These are phyloP conservation scores for Bipolaris oryzae DNA, from an alignment of 2,329 filamentous ascomycete genomes.

Conservation along the genomic window DNA sequence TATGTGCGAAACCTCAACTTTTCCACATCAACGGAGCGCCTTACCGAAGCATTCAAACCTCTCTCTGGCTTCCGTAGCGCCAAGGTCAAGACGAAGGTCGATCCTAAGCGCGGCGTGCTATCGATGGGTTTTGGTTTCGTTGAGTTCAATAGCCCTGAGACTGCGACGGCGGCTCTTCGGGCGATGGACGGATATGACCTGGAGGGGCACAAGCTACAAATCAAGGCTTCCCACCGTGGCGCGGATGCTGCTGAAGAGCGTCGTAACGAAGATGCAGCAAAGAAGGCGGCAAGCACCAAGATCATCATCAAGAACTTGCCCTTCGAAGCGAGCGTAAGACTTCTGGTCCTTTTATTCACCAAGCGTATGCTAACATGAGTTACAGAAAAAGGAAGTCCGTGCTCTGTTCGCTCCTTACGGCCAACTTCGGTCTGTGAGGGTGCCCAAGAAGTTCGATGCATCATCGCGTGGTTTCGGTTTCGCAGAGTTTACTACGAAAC, in stretches of 20 bases:
- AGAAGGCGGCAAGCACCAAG: conserved; percentile 84
- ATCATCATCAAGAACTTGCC: conserved; percentile 98
- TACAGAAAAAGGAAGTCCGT: conserved; percentile 81
- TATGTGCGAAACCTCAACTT: conserved; percentile 97
- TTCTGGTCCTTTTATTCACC: conserved; percentile 7
- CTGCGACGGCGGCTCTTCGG: conserved; percentile 78
- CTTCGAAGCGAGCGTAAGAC: conserved; percentile 71
- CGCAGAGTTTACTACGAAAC: conserved; percentile 89
- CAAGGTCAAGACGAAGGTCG: conserved; percentile 88
- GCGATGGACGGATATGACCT: conserved; percentile 89
- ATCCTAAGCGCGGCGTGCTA: conserved; percentile 88
- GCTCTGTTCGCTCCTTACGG: conserved; percentile 88
- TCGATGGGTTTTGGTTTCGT: conserved; percentile 97
- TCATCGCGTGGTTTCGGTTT: conserved; percentile 93
- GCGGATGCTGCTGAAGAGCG: conserved; percentile 87
- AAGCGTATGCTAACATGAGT: conserved; percentile 25
- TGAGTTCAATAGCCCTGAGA: conserved; percentile 78
- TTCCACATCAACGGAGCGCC: conserved; percentile 75
- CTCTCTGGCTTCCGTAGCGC: conserved; percentile 89
- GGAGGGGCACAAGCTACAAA: conserved; percentile 83
- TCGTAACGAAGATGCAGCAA: conserved; percentile 79
- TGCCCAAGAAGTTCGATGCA: conserved; percentile 94
- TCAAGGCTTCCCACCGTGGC: conserved; percentile 86
- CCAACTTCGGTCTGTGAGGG: conserved; percentile 86
- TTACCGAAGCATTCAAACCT: conserved; percentile 78